These are phyloP conservation scores for Colletotrichum tropicale DNA, from an alignment of 2,329 filamentous ascomycete genomes.

Conservation along the genomic window DNA sequence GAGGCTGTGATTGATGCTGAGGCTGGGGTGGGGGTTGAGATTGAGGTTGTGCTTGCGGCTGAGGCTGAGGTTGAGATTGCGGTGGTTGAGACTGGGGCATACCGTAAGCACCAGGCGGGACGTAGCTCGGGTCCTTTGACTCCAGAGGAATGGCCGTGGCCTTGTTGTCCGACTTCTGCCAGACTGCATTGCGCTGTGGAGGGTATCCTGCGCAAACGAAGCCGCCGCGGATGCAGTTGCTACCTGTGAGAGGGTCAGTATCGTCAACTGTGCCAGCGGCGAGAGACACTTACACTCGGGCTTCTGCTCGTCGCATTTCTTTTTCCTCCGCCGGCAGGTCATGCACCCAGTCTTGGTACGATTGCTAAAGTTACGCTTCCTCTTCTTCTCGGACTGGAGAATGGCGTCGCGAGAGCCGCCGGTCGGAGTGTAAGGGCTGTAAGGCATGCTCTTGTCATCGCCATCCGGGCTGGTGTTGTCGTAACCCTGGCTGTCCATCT, in stretches of 20 bases:
- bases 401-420: conserved; percentile 47
- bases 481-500: conserved; percentile 52
- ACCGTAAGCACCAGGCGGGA: conserved; percentile 65
- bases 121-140: conserved; percentile 76
- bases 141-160: conserved; percentile 76
- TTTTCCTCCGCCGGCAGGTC: conserved; percentile 90
- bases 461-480: conserved; percentile 58
- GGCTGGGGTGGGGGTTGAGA: conserved; percentile 29
- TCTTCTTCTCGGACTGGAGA: conserved; percentile 68
- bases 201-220: conserved; percentile 94
- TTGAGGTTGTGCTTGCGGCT: conserved; percentile 30
- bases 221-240: conserved; percentile 88
- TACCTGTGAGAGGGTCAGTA: conserved; percentile 56
- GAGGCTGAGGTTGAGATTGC: not conserved
- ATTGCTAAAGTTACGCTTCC: conserved; percentile 88
- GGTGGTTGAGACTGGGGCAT: conserved; percentile 53
- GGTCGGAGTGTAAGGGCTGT: conserved; percentile 45
- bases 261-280: not conserved
- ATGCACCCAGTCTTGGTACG: conserved; percentile 95
- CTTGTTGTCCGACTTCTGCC: conserved; percentile 78
- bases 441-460: conserved; percentile 49
- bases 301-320: conserved; percentile 96
- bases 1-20: conserved; percentile 24
- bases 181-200: conserved; percentile 72
- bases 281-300: conserved; percentile 77